Evolutionary conservation across 1,139 yeast genomes (phyloP).

Genomic region (Hanseniaspora gamundiae): DNA sequence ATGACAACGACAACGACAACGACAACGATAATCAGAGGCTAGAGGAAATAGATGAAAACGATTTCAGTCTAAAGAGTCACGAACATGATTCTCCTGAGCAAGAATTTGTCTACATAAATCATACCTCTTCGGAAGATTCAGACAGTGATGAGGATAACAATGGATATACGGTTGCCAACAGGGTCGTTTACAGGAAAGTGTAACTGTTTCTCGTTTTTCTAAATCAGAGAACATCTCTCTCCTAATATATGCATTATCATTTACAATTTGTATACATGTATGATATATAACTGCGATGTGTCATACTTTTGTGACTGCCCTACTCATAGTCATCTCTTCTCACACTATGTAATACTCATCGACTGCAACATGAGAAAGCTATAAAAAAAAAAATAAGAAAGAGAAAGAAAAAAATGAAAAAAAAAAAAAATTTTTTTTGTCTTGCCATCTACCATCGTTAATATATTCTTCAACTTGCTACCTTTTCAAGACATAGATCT

Average conservation of each 20-base stretch:
- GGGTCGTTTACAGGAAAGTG: slow-evolving; percentile 2
- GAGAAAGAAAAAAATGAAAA: neutral
- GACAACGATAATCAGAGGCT: neutral
- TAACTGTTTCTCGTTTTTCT: neutral
- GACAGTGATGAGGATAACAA: neutral
- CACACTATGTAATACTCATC: too few relatives aligned
- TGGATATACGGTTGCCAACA: slow-evolving; percentile 6
- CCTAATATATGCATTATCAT: neutral
- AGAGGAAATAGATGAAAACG: neutral
- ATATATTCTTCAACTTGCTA: neutral
- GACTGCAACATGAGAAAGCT: too few relatives aligned
- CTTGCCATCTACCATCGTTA: neutral
- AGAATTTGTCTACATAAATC: neutral
- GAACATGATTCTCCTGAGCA: neutral
- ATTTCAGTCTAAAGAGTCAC: neutral
- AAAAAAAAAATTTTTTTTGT: slow-evolving; percentile 1
- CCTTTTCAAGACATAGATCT: too few relatives aligned
- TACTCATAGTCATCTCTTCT: too few relatives aligned
- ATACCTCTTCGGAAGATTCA: neutral
- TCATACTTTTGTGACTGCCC: too few relatives aligned
- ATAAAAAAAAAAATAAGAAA: neutral
- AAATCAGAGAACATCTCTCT: neutral
- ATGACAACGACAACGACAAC: slow-evolving; percentile 1
- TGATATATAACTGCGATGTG: too few relatives aligned
- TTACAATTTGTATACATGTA: neutral